Conservation (phyloP, 805 yeast species). For the Yarrowia porcina region DNA sequence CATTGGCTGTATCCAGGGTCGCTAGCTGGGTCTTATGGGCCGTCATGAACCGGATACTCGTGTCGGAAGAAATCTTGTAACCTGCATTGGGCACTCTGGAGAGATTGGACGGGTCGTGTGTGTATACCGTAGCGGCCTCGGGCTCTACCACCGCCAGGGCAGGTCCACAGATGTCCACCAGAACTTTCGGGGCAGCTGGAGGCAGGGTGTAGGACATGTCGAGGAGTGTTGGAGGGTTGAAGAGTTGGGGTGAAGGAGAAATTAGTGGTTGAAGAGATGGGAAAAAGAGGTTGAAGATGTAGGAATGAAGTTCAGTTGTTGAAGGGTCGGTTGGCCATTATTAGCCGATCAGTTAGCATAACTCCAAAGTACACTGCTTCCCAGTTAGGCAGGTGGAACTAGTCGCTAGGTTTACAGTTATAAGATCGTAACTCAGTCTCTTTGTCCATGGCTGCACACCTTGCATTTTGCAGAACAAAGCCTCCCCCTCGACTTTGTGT, state of each 20-base stretch:
- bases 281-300: no score
- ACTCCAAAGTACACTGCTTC: background rate
- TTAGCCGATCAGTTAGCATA: background rate
- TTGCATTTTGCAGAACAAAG: background rate
- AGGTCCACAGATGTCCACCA: constrained; percentile 19
- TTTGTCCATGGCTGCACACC: background rate
- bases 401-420: background rate
- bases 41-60: background rate
- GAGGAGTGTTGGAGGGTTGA: background rate
- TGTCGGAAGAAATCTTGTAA: background rate
- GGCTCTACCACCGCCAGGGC: constrained; percentile 6
- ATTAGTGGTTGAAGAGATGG: no score
- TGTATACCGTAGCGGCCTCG: background rate
- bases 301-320: no score
- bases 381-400: constrained; percentile 12
- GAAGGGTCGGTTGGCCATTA: background rate
- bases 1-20: constrained; percentile 1
- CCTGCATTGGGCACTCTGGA: background rate
- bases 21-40: constrained; percentile 13
- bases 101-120: background rate
- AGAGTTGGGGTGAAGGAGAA: no score
- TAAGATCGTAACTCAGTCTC: background rate
- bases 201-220: constrained; percentile 24
- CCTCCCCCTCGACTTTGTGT: background rate
- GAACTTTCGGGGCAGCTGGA: constrained; percentile 7